These are phyloP conservation scores for Trichoderma atroviride DNA, from an alignment of 2,329 filamentous ascomycete genomes.

Conservation along the genomic window DNA sequence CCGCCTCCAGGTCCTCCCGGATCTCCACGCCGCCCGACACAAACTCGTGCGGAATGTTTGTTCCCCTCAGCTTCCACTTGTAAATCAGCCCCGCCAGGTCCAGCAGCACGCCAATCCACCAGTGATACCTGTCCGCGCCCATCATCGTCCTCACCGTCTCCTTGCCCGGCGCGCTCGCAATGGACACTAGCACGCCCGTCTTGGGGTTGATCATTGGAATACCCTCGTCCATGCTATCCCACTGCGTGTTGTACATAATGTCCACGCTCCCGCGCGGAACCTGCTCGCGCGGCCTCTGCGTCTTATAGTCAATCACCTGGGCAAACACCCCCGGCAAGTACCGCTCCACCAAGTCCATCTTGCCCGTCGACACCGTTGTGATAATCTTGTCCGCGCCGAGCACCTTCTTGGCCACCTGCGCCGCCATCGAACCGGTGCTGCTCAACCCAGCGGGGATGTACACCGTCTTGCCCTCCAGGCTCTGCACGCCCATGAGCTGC, in stretches of 20 bases:
- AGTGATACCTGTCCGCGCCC: conserved; percentile 38
- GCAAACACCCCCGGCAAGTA: conserved; percentile 50
- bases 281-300: conserved; percentile 40
- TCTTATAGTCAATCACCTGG: conserved; percentile 56
- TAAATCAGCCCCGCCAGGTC: conserved; percentile 46
- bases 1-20: conserved; percentile 47
- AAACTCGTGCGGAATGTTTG: conserved; percentile 48
- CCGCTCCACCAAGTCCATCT: conserved; percentile 49
- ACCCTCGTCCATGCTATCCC: conserved; percentile 40
- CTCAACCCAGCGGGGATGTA: conserved; percentile 55
- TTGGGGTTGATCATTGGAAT: conserved; percentile 45
- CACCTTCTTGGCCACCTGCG: conserved; percentile 55
- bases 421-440: conserved; percentile 49
- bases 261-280: conserved; percentile 51
- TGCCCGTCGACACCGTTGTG: conserved; percentile 55
- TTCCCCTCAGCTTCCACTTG: conserved; percentile 47
- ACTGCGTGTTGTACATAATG: conserved; percentile 54
- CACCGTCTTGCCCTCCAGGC: conserved; percentile 53
- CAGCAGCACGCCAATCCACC: conserved; percentile 44
- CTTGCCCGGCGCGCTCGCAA: conserved; percentile 44
- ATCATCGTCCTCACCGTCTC: conserved; percentile 37
- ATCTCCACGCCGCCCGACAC: conserved; percentile 48
- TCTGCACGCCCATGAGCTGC: conserved; percentile 40
- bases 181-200: conserved; percentile 46
- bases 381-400: conserved; percentile 53